phyloP scores from a whole-genome alignment of 129 eudicot species.

The Rutidosis leptorrhynchoides region DNA sequence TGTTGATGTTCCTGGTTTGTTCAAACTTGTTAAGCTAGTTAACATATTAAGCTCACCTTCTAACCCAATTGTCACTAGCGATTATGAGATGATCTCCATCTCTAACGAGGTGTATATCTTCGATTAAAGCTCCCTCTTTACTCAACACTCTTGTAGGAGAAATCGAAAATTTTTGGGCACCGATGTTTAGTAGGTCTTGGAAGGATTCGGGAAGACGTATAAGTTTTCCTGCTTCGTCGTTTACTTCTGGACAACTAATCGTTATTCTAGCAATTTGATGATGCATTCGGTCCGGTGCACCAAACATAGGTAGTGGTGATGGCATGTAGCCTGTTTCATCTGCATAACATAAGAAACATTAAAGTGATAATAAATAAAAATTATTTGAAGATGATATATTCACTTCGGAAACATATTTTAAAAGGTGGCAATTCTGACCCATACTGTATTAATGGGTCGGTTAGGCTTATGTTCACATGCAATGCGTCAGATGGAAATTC shows the following conservation, averaged over 20 bases:
- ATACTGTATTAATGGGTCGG: neutral
- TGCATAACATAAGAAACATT: conserved; percentile 17
- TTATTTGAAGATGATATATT: neutral
- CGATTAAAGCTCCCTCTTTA: conserved; percentile 53
- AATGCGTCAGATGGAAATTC: neutral
- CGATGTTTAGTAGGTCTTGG: conserved; percentile 49
- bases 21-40: neutral
- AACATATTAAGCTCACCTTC: neutral
- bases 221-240: conserved; percentile 41
- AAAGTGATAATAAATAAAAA: neutral
- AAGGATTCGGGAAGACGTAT: conserved; percentile 56
- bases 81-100: conserved; percentile 78
- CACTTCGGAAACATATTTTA: neutral
- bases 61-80: conserved; percentile 31
- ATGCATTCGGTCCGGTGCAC: conserved; percentile 14
- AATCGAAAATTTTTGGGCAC: conserved; percentile 47
- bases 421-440: neutral
- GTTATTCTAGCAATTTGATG: conserved; percentile 46
- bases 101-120: conserved; percentile 57
- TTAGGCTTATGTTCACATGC: neutral
- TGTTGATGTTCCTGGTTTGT: neutral
- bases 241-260: conserved; percentile 49
- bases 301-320: conserved; percentile 29
- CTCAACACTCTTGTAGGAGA: conserved; percentile 43
- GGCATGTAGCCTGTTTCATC: conserved; percentile 34